A percentile compares a stretch with the other conserved stretches of the same genome.
phyloP scores from a whole-genome alignment of 2,329 filamentous ascomycete species.

The Amesomyces nigricolor region DNA sequence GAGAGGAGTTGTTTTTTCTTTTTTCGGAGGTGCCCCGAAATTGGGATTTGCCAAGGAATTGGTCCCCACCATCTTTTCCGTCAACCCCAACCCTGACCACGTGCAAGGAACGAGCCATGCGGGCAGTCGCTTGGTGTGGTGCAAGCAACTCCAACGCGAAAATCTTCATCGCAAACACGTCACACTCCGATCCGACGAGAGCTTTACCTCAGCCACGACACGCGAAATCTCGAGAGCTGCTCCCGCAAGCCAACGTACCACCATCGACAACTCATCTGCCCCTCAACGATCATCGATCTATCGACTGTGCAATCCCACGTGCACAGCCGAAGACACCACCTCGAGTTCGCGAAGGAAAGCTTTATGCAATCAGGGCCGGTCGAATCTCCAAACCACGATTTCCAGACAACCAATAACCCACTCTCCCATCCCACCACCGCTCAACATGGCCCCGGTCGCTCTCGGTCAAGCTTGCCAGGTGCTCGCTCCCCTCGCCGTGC shows the following conservation, averaged over 20 bases:
- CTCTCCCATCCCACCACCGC: constrained; percentile 30
- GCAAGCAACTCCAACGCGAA: constrained; percentile 6
- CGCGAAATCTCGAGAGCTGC: not conserved
- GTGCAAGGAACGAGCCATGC: not conserved
- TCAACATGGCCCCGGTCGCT: constrained; percentile 54
- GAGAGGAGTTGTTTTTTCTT: not conserved
- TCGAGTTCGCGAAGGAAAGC: constrained; percentile 38
- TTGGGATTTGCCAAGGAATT: not conserved
- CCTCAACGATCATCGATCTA: not conserved
- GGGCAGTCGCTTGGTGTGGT: not conserved
- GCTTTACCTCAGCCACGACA: not conserved
- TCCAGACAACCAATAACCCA: constrained; percentile 34
- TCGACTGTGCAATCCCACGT: constrained; percentile 47
- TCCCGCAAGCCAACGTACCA: not conserved
- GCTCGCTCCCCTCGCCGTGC: constrained; percentile 33
- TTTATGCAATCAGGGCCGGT: constrained; percentile 60
- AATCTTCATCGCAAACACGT: constrained; percentile 12
- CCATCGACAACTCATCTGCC: not conserved
- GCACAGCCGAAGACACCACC: constrained; percentile 44
- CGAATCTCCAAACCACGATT: constrained; percentile 41
- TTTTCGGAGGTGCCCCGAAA: not conserved
- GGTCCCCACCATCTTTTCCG: no score
- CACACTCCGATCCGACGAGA: constrained; percentile 1
- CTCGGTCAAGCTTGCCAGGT: constrained; percentile 36
- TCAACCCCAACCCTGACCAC: constrained; percentile 1